Conservation (phyloP, 2,329 filamentous ascomycete genomes). For the Pochonia chlamydosporia region DNA sequence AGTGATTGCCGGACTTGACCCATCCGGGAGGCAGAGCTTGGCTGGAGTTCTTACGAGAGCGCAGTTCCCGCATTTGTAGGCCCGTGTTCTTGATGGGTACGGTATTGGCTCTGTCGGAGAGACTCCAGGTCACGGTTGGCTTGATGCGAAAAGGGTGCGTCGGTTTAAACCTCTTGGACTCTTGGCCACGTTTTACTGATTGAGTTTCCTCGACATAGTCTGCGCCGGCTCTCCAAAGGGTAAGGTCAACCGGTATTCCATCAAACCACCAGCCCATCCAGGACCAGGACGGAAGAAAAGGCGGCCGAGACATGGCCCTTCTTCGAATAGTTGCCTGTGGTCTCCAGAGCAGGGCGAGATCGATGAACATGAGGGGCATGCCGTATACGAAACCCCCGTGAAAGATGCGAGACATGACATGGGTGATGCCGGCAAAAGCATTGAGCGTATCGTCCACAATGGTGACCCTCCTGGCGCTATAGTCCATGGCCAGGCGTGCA, state of each 20-base stretch:
- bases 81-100: constrained; percentile 31
- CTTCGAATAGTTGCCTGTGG: constrained; percentile 36
- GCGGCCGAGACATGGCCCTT: constrained; percentile 27
- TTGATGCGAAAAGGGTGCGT: constrained; percentile 32
- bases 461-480: constrained; percentile 32
- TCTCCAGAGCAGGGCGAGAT: constrained; percentile 38
- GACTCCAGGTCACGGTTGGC: constrained; percentile 30
- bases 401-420: constrained; percentile 34
- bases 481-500: constrained; percentile 37
- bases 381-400: constrained; percentile 38
- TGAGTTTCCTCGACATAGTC: constrained; percentile 36
- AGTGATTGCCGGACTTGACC: constrained; percentile 29
- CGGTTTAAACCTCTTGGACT: constrained; percentile 28
- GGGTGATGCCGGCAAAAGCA: constrained; percentile 38
- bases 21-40: constrained; percentile 32
- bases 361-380: constrained; percentile 41
- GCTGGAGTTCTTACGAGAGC: constrained; percentile 24
- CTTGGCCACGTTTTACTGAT: constrained; percentile 23
- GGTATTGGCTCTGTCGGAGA: constrained; percentile 32
- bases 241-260: constrained; percentile 34
- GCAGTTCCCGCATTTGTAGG: constrained; percentile 32
- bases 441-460: constrained; percentile 34
- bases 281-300: constrained; percentile 39
- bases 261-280: constrained; percentile 45
- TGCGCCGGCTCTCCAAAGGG: constrained; percentile 35